phyloP scores from a whole-genome alignment of 164 flowering plant species.

The Tinospora cordifolia region DNA sequence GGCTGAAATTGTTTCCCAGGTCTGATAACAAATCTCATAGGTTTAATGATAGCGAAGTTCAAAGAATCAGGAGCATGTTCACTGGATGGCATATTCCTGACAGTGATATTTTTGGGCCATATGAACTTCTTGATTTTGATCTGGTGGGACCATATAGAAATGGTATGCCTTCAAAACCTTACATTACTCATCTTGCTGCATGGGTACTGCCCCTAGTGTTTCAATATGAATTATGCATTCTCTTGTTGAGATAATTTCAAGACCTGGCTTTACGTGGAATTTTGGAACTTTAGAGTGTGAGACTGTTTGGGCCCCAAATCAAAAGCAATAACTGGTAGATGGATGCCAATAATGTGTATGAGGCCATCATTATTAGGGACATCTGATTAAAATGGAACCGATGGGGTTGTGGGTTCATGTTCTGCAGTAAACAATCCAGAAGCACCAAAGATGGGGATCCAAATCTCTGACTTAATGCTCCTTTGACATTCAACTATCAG shows the following conservation, averaged over 20 bases:
- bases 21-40: conserved; percentile 15
- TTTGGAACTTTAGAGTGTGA: too few species aligned
- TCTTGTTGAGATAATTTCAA: neutral
- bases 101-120: conserved; percentile 70
- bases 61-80: conserved; percentile 44
- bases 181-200: neutral
- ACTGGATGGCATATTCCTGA: conserved; percentile 57
- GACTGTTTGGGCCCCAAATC: too few species aligned
- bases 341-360: too few species aligned
- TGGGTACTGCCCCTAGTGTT: neutral
- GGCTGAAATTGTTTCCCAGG: conserved; percentile 57
- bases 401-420: too few species aligned
- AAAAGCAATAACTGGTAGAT: too few species aligned
- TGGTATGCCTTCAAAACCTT: conserved; percentile 35
- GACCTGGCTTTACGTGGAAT: neutral
- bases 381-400: too few species aligned
- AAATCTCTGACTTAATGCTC: neutral
- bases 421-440: too few species aligned
- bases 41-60: conserved; percentile 62
- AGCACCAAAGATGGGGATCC: neutral
- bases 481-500: too few species aligned
- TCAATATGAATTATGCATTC: neutral
- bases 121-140: conserved; percentile 59
- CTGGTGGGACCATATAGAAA: conserved; percentile 42
- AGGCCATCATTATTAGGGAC: too few species aligned